Percentiles rank a stretch among this genome's conserved stretches.
These are phyloP conservation scores for Trichoderma koningii DNA, from an alignment of 2,329 filamentous ascomycete genomes.

Conservation along the genomic window DNA sequence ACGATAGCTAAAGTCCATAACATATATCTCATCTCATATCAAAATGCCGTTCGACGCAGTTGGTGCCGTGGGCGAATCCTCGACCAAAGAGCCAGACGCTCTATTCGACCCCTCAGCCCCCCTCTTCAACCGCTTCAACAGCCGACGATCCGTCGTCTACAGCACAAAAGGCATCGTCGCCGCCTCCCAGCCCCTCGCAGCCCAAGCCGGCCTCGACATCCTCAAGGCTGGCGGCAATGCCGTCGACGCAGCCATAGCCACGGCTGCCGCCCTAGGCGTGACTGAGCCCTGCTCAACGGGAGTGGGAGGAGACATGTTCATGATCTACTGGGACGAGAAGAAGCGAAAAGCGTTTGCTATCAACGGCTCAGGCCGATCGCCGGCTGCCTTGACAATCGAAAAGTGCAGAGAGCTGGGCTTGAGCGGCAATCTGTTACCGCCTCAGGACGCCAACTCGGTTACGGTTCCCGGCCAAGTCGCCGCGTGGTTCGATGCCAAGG, in stretches of 20 bases:
- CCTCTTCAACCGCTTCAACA: slow-evolving; percentile 12
- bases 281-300: slow-evolving; percentile 19
- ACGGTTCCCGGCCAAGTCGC: slow-evolving; percentile 20
- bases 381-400: slow-evolving; percentile 2
- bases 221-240: slow-evolving; percentile 23
- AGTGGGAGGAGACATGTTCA: slow-evolving; percentile 23
- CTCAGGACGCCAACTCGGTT: slow-evolving; percentile 9
- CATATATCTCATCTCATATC: background rate
- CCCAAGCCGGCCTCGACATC: slow-evolving; percentile 20
- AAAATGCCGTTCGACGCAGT: slow-evolving; percentile 19
- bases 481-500: slow-evolving; percentile 19
- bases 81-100: background rate
- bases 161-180: slow-evolving; percentile 23
- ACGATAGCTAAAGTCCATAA: background rate
- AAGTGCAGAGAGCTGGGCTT: slow-evolving; percentile 19
- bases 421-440: slow-evolving; percentile 7
- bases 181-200: slow-evolving; percentile 16
- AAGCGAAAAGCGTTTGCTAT: slow-evolving; percentile 9
- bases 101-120: slow-evolving; percentile 15
- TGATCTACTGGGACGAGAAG: slow-evolving; percentile 21
- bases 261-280: slow-evolving; percentile 22
- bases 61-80: background rate
- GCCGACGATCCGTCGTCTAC: slow-evolving; percentile 21
- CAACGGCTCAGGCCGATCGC: slow-evolving; percentile 16
- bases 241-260: slow-evolving; percentile 21